Evolutionary conservation across 164 flowering plant genomes (phyloP).

Genomic region (grape (Vitis vinifera)): DNA sequence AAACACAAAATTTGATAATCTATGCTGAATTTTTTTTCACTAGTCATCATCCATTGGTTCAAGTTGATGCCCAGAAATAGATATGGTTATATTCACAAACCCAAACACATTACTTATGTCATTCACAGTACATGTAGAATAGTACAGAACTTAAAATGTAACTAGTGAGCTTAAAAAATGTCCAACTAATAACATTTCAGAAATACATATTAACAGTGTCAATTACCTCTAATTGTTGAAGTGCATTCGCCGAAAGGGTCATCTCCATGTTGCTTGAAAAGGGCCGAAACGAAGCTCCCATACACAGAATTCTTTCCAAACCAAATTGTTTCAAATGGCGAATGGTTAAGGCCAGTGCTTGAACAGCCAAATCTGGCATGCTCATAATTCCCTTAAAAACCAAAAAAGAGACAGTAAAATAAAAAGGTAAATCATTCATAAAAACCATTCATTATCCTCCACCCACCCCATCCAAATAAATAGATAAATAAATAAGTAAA

Average conservation of each 20-base stretch:
- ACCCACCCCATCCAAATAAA: no score
- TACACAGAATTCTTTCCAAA: slow-evolving; percentile 64
- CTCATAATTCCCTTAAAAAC: slow-evolving; percentile 60
- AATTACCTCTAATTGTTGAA: slow-evolving; percentile 87
- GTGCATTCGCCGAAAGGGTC: slow-evolving; percentile 83
- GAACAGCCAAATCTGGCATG: slow-evolving; percentile 77
- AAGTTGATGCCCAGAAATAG: not conserved
- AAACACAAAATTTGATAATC: no score
- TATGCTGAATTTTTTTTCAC: not conserved
- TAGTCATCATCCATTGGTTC: not conserved
- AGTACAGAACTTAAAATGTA: not conserved
- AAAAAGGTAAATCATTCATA: not conserved
- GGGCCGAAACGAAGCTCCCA: slow-evolving; percentile 74
- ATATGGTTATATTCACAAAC: not conserved
- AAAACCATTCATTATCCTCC: not conserved
- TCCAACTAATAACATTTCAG: not conserved
- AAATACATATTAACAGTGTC: not conserved
- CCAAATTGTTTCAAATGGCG: slow-evolving; percentile 89
- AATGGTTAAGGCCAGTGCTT: slow-evolving; percentile 80
- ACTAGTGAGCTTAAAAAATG: not conserved
- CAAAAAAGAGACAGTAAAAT: slow-evolving; percentile 10
- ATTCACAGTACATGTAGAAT: not conserved
- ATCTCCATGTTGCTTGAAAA: slow-evolving; percentile 70
- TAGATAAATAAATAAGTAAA: slow-evolving; percentile 1
- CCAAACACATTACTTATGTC: not conserved